phyloP scores from a whole-genome alignment of 768 basidiomycete species.

The Imleria badia region DNA sequence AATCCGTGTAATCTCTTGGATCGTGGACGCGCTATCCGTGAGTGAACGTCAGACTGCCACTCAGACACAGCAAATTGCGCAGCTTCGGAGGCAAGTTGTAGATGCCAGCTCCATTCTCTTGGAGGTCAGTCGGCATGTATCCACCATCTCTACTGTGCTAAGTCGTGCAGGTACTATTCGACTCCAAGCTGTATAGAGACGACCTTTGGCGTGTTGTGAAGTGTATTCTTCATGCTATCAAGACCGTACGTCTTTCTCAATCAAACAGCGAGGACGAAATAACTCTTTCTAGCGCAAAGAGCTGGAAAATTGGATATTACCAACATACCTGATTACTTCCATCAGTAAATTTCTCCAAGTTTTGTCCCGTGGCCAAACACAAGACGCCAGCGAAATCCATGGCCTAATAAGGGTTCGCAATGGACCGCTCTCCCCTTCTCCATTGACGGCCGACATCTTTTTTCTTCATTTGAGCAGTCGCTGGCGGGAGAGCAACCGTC shows the following conservation, averaged over 20 bases:
- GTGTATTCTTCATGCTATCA: slow-evolving; percentile 21
- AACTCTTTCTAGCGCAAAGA: slow-evolving; percentile 43
- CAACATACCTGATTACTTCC: slow-evolving; percentile 38
- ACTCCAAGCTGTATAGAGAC: slow-evolving; percentile 24
- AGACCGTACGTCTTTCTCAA: slow-evolving; percentile 23
- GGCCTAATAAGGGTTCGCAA: slow-evolving; percentile 57
- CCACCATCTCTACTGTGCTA: slow-evolving; percentile 1
- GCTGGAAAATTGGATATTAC: slow-evolving; percentile 42
- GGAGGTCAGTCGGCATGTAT: slow-evolving; percentile 33
- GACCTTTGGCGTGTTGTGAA: slow-evolving; percentile 27
- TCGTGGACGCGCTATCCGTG: slow-evolving; percentile 44
- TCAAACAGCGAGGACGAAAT: slow-evolving; percentile 16
- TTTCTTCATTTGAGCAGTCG: slow-evolving; percentile 46
- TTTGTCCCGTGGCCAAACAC: slow-evolving; percentile 21
- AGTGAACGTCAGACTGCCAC: slow-evolving; percentile 33
- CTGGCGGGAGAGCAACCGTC: slow-evolving; percentile 27
- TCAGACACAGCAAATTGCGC: slow-evolving; percentile 28
- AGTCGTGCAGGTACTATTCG: slow-evolving; percentile 17
- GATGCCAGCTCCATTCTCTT: slow-evolving; percentile 52
- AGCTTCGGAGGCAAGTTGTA: slow-evolving; percentile 46
- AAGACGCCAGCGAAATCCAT: slow-evolving; percentile 34
- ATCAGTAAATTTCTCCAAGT: slow-evolving; percentile 33
- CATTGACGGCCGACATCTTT: slow-evolving; percentile 39
- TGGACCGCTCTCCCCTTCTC: slow-evolving; percentile 39
- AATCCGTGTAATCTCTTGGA: slow-evolving; percentile 43